Evolutionary conservation across 1,284 basidiomycete species (phyloP).

Genomic region (Wolfiporia cocos): DNA sequence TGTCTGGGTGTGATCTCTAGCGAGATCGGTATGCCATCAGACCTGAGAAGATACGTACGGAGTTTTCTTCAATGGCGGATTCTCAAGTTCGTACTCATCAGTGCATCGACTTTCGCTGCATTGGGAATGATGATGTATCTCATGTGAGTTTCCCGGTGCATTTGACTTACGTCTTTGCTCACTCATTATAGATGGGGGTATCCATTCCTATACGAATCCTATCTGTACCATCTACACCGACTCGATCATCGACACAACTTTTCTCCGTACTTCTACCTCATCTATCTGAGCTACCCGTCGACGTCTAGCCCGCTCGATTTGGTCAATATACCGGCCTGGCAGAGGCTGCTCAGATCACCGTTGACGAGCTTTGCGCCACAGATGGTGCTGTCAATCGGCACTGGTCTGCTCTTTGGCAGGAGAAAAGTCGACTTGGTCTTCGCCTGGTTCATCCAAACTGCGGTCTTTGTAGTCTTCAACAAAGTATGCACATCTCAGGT

Average conservation of each 20-base stretch:
- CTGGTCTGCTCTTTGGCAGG: slow-evolving; percentile 61
- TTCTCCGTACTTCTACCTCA: slow-evolving; percentile 94
- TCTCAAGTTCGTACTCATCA: slow-evolving; percentile 64
- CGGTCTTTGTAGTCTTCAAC: slow-evolving; percentile 90
- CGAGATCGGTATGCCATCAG: slow-evolving; percentile 15
- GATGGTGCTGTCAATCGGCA: slow-evolving; percentile 57
- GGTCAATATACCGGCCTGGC: slow-evolving; percentile 38
- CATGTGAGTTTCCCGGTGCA: slow-evolving; percentile 47
- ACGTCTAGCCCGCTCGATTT: slow-evolving; percentile 23
- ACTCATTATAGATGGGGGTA: slow-evolving; percentile 76
- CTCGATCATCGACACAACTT: slow-evolving; percentile 98
- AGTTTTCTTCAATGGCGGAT: slow-evolving; percentile 51
- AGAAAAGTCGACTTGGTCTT: slow-evolving; percentile 57
- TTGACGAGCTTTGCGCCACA: slow-evolving; percentile 73
- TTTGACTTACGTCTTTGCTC: slow-evolving; percentile 5
- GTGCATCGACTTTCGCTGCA: slow-evolving; percentile 62
- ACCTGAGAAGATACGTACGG: slow-evolving; percentile 27
- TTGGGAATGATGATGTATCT: slow-evolving; percentile 68
- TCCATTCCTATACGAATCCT: slow-evolving; percentile 89
- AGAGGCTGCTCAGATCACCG: slow-evolving; percentile 48
- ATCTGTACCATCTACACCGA: slow-evolving; percentile 88
- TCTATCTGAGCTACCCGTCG: slow-evolving; percentile 72
- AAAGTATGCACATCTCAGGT: slow-evolving; percentile 98
- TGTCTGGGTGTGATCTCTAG: slow-evolving; percentile 63
- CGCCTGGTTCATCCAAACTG: slow-evolving; percentile 90